Evolutionary conservation across 2,329 filamentous ascomycete species (phyloP).

Genomic region (Colletotrichum orbiculare): DNA sequence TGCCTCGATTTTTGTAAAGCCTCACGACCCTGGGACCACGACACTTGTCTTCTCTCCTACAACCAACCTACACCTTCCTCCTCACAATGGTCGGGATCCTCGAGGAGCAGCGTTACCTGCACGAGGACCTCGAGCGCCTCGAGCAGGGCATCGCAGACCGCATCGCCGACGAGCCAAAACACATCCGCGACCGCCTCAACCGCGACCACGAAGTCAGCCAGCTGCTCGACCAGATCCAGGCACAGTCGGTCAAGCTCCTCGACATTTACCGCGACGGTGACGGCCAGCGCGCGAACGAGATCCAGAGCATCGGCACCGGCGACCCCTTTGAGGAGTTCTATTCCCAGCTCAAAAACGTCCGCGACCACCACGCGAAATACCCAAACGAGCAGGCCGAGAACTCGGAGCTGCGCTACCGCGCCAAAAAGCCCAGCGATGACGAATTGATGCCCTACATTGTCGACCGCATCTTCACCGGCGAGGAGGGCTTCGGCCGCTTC

Average conservation of each 20-base stretch:
- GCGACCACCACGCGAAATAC: slow-evolving; percentile 89
- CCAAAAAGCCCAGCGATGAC: slow-evolving; percentile 70
- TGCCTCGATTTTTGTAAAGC: slow-evolving; percentile 26
- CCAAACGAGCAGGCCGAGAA: slow-evolving; percentile 97
- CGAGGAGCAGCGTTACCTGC: slow-evolving; percentile 92
- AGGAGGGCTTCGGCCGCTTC: slow-evolving; percentile 92
- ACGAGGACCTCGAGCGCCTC: slow-evolving; percentile 95
- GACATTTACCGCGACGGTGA: slow-evolving; percentile 86
- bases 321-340: slow-evolving; percentile 94
- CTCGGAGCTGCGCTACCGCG: slow-evolving; percentile 90
- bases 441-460: slow-evolving; percentile 75
- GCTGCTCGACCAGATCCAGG: slow-evolving; percentile 87
- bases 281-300: slow-evolving; percentile 78
- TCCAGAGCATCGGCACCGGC: slow-evolving; percentile 84
- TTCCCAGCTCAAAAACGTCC: slow-evolving; percentile 82
- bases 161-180: slow-evolving; percentile 86
- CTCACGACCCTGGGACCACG: not conserved
- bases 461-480: slow-evolving; percentile 93
- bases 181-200: slow-evolving; percentile 90
- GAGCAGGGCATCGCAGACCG: slow-evolving; percentile 95
- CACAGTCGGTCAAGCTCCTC: slow-evolving; percentile 83
- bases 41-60: no score
- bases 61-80: not conserved
- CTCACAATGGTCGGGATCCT: slow-evolving; percentile 71
- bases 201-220: slow-evolving; percentile 92